Evolutionary conservation across 2,329 filamentous ascomycete species (phyloP).

Genomic region (Emergomyces orientalis): DNA sequence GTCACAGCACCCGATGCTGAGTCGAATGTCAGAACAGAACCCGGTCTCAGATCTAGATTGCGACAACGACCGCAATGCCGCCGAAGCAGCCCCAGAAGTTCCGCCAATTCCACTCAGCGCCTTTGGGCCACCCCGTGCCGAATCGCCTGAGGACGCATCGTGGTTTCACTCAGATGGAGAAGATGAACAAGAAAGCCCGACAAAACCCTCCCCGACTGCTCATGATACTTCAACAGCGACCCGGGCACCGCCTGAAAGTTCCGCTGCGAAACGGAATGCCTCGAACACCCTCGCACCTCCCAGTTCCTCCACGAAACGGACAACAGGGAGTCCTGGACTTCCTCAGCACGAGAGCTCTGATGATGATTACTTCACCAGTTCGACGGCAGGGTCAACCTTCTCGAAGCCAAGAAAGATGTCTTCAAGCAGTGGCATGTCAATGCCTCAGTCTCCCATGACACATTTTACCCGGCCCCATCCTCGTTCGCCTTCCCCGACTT

Average conservation of each 20-base stretch:
- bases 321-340: slow-evolving; percentile 47
- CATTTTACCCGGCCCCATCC: slow-evolving; percentile 54
- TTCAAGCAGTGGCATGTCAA: slow-evolving; percentile 54
- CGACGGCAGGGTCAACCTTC: slow-evolving; percentile 50
- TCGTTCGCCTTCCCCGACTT: slow-evolving; percentile 75
- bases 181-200: slow-evolving; percentile 6
- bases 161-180: slow-evolving; percentile 11
- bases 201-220: slow-evolving; percentile 17
- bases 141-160: slow-evolving; percentile 25
- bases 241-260: slow-evolving; percentile 29
- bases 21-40: slow-evolving; percentile 48
- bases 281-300: slow-evolving; percentile 39
- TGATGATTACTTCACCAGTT: slow-evolving; percentile 61
- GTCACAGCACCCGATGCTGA: slow-evolving; percentile 68
- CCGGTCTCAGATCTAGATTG: slow-evolving; percentile 35
- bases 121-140: slow-evolving; percentile 24
- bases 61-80: slow-evolving; percentile 21
- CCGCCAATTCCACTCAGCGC: slow-evolving; percentile 13
- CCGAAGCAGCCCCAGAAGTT: slow-evolving; percentile 9
- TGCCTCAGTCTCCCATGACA: slow-evolving; percentile 54
- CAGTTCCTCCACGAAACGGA: slow-evolving; percentile 35
- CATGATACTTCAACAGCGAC: slow-evolving; percentile 20
- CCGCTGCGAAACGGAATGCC: slow-evolving; percentile 30
- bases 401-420: slow-evolving; percentile 69
- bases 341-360: slow-evolving; percentile 55